Evolutionary conservation across 352 stramenopile genomes (phyloP), one percentile per base, ranked within the genome.

Genomic region (Aphanomyces cochlioides): DNA sequence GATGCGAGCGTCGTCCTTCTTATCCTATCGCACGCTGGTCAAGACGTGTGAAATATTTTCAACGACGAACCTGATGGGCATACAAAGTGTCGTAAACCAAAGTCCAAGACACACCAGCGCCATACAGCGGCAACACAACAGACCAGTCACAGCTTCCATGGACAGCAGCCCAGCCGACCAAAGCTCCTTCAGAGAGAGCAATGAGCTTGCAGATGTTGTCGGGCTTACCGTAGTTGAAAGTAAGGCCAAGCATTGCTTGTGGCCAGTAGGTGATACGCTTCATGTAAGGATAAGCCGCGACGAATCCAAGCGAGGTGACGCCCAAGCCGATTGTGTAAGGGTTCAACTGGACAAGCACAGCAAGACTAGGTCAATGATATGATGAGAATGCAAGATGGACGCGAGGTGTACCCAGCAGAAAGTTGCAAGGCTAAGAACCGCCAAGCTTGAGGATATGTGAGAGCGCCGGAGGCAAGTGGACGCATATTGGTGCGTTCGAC

Each of bases 41-140:
- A 61, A 37, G 10, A 21, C 19, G 3, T 19, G 1, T 40, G 6
- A 61, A 10, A 17, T 41, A 12, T 3, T n/a, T 7, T 61, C 63
- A 10, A 64, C 15, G 47, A 34, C 53, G 45, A 68, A 73, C 92
- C 79, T 99, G 97, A 80, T 99, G 96, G 12, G 96, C 97, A 81
- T 99, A 99, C 28, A 99, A 78, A 13, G 97, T 99, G 80, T 99
- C 97, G 78, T 99, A 99, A n/a, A 99, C 90, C 37, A 99, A 74
- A 19, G 97, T 99, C 97, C 97, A 99, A n/a, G 85, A 85, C 7
- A 99, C 81, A 38, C 96, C 94, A 21, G 87, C 90, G 0, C 80
- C 77, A 80, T 99, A 99, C 4, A 99, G 79, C 17, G 97, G 97
- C 59, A 92, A 75, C 45, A 98, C 85, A n/a, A 98, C 81, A 3